These are phyloP conservation scores for Epichloe gansuensis DNA, from an alignment of 2,329 filamentous ascomycete genomes.

Conservation along the genomic window DNA sequence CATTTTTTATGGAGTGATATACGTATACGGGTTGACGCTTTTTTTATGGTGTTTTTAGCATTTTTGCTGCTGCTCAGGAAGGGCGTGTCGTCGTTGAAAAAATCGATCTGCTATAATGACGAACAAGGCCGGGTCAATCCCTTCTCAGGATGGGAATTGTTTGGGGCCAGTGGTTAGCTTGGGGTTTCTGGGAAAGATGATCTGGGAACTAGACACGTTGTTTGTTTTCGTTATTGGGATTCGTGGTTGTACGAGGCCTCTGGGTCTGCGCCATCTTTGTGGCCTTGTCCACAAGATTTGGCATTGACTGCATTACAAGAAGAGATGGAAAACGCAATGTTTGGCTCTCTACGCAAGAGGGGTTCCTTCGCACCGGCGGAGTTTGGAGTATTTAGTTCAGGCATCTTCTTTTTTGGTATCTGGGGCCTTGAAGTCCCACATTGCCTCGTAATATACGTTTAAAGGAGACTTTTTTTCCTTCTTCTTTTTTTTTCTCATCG, in stretches of 20 bases:
- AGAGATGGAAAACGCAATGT: constrained; percentile 1
- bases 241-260: constrained; percentile 1
- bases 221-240: neutral
- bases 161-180: neutral
- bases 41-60: neutral
- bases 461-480: neutral
- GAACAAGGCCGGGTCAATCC: neutral
- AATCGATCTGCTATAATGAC: constrained; percentile 2
- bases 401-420: neutral
- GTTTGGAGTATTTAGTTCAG: constrained; percentile 8
- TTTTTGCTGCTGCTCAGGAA: neutral
- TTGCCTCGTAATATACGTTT: neutral
- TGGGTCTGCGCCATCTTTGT: neutral
- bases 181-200: neutral
- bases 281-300: neutral
- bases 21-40: neutral
- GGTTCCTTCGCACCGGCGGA: neutral
- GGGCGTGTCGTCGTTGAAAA: neutral
- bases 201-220: constrained; percentile 1
- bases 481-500: neutral
- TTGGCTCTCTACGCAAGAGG: neutral
- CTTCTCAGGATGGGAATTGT: neutral
- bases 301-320: constrained; percentile 2
- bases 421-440: neutral
- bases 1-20: neutral